Evolutionary conservation across 2,329 filamentous ascomycete genomes (phyloP).

Genomic region (Scytalidium lignicola): DNA sequence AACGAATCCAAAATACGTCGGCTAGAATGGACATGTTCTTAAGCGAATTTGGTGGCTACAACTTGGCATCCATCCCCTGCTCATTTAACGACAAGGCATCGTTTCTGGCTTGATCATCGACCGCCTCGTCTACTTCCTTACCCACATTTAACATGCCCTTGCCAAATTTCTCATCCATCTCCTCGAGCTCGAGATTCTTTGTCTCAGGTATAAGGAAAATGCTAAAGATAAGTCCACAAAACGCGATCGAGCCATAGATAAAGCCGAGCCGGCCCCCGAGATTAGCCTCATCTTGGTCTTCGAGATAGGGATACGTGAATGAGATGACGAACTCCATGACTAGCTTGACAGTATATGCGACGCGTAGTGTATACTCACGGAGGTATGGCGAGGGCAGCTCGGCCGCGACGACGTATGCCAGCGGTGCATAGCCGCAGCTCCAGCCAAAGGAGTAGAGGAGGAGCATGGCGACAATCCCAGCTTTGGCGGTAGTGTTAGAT

Average conservation of each 20-base stretch:
- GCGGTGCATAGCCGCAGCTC: constrained; percentile 1
- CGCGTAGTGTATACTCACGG: background rate
- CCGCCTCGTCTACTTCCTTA: too few relatives aligned
- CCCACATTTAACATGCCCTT: too few relatives aligned
- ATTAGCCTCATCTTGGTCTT: constrained; percentile 30
- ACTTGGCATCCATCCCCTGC: too few relatives aligned
- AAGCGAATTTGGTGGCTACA: too few relatives aligned
- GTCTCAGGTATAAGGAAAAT: constrained; percentile 15
- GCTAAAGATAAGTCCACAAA: constrained; percentile 18
- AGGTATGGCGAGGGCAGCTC: constrained; percentile 14
- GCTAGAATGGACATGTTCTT: too few relatives aligned
- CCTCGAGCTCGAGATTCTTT: constrained; percentile 15
- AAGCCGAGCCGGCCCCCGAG: constrained; percentile 33
- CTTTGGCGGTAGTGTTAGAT: background rate
- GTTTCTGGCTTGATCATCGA: too few relatives aligned
- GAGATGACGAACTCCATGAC: constrained; percentile 17
- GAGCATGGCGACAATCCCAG: constrained; percentile 3
- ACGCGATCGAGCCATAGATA: constrained; percentile 30
- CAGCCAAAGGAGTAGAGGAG: background rate
- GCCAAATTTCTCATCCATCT: too few relatives aligned
- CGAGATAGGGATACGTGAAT: constrained; percentile 33
- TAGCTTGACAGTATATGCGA: constrained; percentile 3
- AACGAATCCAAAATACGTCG: too few relatives aligned
- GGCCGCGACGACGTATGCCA: constrained; percentile 17
- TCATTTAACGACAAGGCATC: too few relatives aligned